Base-by-base conservation (phyloP, 2,329 filamentous ascomycete species). In the Phoma sp. region DNA sequence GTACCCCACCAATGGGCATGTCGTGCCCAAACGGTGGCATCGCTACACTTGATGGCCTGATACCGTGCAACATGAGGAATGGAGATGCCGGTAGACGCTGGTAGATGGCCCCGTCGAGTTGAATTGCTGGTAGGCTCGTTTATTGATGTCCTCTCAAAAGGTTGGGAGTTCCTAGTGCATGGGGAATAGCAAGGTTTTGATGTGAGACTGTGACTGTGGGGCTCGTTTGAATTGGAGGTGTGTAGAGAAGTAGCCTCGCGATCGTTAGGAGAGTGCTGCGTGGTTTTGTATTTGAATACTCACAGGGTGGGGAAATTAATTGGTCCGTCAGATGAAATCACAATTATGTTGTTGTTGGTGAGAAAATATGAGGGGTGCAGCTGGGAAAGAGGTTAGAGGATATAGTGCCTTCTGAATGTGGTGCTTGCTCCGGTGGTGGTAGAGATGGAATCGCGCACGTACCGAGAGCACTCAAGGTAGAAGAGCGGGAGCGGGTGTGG, bases 51-150 rank as follows among this genome's bases (percentile, higher is more conserved):
- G 72, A 68, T 59, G 70, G 63, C 51, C 71, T 59, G 35, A 72
- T 69, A 51, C 69, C 68, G 62, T 74, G 71, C 69, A 74, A 74
- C 71, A 74, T 74, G 69, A 53, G 68, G 70, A 68, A 61, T 43
- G 33, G 6, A 21, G 29, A 22, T 38, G 33, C 4, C 6, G 22
- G n/a, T 22, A 12, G 9, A 10, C 9, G 5, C 6, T 12, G 4
- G 10, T 6, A 47, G n/a, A 6, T 43, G 6, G 39, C 22, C 21
- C n/a, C 36, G 29, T 54, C 21, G 33, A 43, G 39, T 12, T 43
- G 25, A 13, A 4, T 38, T 19, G n/a, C 15, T 38, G 15, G 40
- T 6, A 27, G 4, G 24, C 6, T 27, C n/a, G 22, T 15, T 4
- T 8, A 25, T 40, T 6, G 31, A 44, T 38, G 1, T n/a, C 36